Evolutionary conservation across 2,329 filamentous ascomycete species (phyloP).

Genomic region (Rhynchosporium graminicola): DNA sequence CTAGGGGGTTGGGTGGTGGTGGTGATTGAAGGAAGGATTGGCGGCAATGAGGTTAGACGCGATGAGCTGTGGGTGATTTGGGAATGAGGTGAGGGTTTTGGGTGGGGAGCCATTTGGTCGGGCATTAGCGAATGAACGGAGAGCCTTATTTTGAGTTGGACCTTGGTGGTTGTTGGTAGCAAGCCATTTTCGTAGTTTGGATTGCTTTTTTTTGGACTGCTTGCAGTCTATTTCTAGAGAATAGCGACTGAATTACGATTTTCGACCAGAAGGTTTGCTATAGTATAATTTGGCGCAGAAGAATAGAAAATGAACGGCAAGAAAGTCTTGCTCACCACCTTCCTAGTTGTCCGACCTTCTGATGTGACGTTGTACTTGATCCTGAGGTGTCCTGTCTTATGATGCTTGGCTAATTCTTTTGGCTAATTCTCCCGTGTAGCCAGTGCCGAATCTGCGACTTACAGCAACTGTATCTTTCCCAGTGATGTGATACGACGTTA

Average conservation of each 20-base stretch:
- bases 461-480: no score
- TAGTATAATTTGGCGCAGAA: not conserved
- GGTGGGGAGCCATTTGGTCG: not conserved
- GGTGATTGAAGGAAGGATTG: not conserved
- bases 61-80: not conserved
- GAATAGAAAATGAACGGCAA: not conserved
- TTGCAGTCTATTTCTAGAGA: not conserved
- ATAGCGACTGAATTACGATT: not conserved
- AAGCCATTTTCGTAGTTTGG: not conserved
- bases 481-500: no score
- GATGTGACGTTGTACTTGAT: no score
- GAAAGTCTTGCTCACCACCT: no score
- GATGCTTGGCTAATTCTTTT: no score
- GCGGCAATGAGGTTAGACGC: not conserved
- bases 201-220: not conserved
- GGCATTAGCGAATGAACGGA: not conserved
- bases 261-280: not conserved
- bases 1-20: not conserved
- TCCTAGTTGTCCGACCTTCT: no score
- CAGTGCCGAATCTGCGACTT: no score
- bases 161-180: not conserved
- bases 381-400: no score
- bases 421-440: no score
- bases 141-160: not conserved
- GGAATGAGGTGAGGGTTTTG: not conserved